A percentile compares a stretch with the other conserved stretches of the same genome.
These are phyloP conservation scores for Cucurbitaria berberidis DNA, from an alignment of 2,329 filamentous ascomycete species.

Conservation along the genomic window DNA sequence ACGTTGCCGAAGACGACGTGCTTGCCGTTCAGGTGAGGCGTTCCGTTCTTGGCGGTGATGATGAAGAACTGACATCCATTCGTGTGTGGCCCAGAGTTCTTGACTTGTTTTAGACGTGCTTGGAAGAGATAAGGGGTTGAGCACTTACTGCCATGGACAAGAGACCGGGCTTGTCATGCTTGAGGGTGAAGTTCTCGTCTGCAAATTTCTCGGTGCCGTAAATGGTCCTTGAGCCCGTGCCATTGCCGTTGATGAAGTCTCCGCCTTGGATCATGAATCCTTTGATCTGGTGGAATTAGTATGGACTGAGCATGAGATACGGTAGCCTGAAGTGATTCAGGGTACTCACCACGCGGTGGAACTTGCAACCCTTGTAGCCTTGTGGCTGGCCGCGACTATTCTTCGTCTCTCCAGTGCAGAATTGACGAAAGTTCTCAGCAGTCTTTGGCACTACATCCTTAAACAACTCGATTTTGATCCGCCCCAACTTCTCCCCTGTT, in stretches of 20 bases:
- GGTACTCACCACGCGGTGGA: slow-evolving; percentile 84
- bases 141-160: slow-evolving; percentile 77
- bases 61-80: slow-evolving; percentile 99
- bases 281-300: slow-evolving; percentile 69
- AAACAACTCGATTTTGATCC: slow-evolving; percentile 70
- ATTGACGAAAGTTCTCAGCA: slow-evolving; percentile 95
- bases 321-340: not conserved
- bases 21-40: slow-evolving; percentile 88
- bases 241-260: slow-evolving; percentile 92
- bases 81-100: slow-evolving; percentile 90
- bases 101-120: not conserved
- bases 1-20: slow-evolving; percentile 96
- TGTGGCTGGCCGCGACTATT: slow-evolving; percentile 77
- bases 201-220: slow-evolving; percentile 84
- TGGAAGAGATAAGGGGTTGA: not conserved
- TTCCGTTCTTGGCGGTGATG: slow-evolving; percentile 73
- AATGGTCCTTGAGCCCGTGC: slow-evolving; percentile 85
- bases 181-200: slow-evolving; percentile 86
- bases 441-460: slow-evolving; percentile 83
- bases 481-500: slow-evolving; percentile 45
- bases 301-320: not conserved
- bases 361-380: slow-evolving; percentile 93
- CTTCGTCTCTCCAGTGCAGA: slow-evolving; percentile 93
- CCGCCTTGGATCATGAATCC: slow-evolving; percentile 98
- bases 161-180: slow-evolving; percentile 79